Percentiles rank a stretch among this genome's conserved stretches.
Conservation (phyloP, 1,284 basidiomycete genomes). For the Moesziomyces sp. region DNA sequence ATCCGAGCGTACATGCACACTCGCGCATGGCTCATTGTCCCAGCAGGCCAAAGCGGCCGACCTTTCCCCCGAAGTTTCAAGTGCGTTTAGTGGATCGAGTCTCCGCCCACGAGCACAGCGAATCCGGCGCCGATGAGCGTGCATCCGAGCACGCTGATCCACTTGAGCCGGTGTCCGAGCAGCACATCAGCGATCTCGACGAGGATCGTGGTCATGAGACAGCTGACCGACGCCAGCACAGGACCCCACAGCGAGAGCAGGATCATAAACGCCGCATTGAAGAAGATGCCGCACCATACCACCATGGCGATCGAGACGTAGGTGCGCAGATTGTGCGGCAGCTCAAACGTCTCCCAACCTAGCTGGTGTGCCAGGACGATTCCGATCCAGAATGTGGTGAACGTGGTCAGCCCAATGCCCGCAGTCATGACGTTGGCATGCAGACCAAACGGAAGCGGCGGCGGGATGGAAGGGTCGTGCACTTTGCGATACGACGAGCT, state of each 20-base stretch:
- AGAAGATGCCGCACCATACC: conserved; percentile 60
- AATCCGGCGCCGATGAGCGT: conserved; percentile 60
- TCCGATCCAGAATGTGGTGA: conserved; percentile 58
- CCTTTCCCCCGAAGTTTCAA: too few species aligned
- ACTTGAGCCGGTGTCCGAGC: conserved; percentile 55
- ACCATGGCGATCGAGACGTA: conserved; percentile 45
- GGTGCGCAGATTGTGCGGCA: conserved; percentile 51
- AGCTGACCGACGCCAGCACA: conserved; percentile 63
- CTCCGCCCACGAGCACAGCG: conserved; percentile 51
- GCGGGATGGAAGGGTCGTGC: conserved; percentile 47
- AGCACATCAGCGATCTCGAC: conserved; percentile 58
- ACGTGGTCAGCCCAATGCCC: conserved; percentile 62
- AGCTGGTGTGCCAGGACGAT: conserved; percentile 50
- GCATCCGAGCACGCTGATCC: conserved; percentile 59
- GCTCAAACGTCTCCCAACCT: conserved; percentile 58
- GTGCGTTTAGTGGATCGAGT: conserved; percentile 16
- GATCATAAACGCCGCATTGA: conserved; percentile 64
- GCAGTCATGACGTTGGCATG: conserved; percentile 66
- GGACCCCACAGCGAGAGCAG: conserved; percentile 65
- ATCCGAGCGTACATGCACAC: too few species aligned
- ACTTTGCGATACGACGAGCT: conserved; percentile 29
- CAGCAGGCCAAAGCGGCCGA: too few species aligned
- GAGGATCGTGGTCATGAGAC: conserved; percentile 63
- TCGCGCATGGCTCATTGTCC: too few species aligned
- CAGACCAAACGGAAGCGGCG: conserved; percentile 64